Percentiles rank a stretch among this genome's conserved stretches.
Evolutionary conservation across 1,284 basidiomycete genomes (phyloP).

Genomic region (Puccinia sorghi): DNA sequence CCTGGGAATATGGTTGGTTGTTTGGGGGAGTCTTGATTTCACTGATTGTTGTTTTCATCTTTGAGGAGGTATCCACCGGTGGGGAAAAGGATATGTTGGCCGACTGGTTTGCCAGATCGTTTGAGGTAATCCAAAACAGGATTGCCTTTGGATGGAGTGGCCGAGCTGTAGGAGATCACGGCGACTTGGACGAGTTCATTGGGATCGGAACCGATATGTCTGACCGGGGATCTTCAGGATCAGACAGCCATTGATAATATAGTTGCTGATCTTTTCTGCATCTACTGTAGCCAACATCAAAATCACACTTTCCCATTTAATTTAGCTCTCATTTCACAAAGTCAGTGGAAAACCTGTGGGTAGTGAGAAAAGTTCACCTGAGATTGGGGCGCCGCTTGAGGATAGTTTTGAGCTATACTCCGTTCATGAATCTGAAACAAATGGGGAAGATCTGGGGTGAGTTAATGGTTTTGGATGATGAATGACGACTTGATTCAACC

Average conservation of each 20-base stretch:
- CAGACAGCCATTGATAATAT: slow-evolving; percentile 89
- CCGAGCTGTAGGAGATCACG: slow-evolving; percentile 76
- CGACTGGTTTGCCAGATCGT: slow-evolving; percentile 79
- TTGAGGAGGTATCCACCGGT: slow-evolving; percentile 82
- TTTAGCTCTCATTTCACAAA: neutral
- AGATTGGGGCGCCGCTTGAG: slow-evolving; percentile 76
- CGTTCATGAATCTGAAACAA: slow-evolving; percentile 75
- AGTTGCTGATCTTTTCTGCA: slow-evolving; percentile 87
- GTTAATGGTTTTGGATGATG: neutral
- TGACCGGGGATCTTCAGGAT: slow-evolving; percentile 86
- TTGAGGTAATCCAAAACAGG: slow-evolving; percentile 90
- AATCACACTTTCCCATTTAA: slow-evolving; percentile 68
- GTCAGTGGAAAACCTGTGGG: too few relatives aligned
- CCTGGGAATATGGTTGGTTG: slow-evolving; percentile 90
- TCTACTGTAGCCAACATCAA: slow-evolving; percentile 98
- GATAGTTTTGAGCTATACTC: slow-evolving; percentile 90
- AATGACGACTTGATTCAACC: slow-evolving; percentile 48
- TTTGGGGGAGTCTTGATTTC: slow-evolving; percentile 64
- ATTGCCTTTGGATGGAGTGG: slow-evolving; percentile 82
- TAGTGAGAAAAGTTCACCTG: slow-evolving; percentile 64
- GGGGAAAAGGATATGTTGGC: slow-evolving; percentile 73
- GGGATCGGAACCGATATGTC: slow-evolving; percentile 63
- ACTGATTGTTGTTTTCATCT: slow-evolving; percentile 59
- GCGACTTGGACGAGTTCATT: slow-evolving; percentile 77
- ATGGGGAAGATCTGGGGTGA: neutral